Base-by-base conservation (phyloP, 495 filamentous ascomycete species). In the Trichoderma orchidacearum region DNA sequence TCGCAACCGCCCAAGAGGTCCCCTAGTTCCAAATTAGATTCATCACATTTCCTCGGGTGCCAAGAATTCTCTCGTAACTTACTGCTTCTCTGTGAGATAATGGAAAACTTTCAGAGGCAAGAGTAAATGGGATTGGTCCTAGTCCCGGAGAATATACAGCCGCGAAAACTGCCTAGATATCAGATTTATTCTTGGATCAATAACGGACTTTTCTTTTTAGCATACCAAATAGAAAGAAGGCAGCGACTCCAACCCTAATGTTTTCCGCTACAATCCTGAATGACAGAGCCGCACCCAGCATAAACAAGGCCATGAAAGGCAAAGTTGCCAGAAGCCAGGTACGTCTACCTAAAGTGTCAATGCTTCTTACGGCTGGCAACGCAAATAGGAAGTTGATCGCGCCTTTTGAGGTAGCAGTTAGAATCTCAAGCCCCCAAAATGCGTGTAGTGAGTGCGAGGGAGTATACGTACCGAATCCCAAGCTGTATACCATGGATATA, bases 271-370 rank as follows among this genome's bases (percentile, higher is more conserved):
- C 30, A 9, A 64, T 61, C 8, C 58, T 25, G 17, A 53, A 60
- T 23, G 63, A n/a, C 59, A 89, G 74, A 59, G 74, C 76, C 5
- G 86, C 59, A 1, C 75, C 63, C 82, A 89, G 85, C 5, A 86
- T 66, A 8, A 53, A 53, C 12, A 53, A n/a, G 9, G 51, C 51
- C 51, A 53, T 53, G 51, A 53, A 53, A 31, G 86, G 86, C 64
- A 89, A 84, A 2, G 86, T 89, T 0, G 75, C 72, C 11, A 89
- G 76, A 0, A 89, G 75, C 34, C 89, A 80, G 59, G 86, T 87
- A 23, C 86, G 77, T 4, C 85, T 79, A 6, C 85, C 85, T 55
- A 86, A 84, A 1, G 83, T 86, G 63, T 89, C 85, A 58, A 89
- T 89, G 1, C 83, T 86, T 65, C 81, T 82, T 34, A 89, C 69